Base-by-base conservation (phyloP, 345 rosid genomes). In the Geranium brycei region DNA sequence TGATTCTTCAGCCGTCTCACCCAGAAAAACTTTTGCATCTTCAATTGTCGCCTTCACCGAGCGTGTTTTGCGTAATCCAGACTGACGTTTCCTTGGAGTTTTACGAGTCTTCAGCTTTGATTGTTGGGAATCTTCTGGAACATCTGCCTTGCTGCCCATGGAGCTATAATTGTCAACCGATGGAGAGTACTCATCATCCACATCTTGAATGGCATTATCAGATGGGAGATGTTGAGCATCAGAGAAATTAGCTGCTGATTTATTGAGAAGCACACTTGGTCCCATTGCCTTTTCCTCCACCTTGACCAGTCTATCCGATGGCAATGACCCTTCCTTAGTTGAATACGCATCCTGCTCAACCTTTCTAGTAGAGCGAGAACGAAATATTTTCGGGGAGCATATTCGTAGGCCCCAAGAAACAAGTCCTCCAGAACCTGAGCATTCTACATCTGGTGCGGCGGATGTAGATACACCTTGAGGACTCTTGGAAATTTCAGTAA, bases 351-450 rank as follows among this genome's bases (percentile, higher is more conserved):
- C 78, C 66, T 53, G 65, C 57, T 72, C 79, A 58, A 62, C 71
- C 78, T 41, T 80, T 84, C 80, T 83, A 41, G 71, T 72, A 15
- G 98, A 95, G 40, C 95, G 84, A 47, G 80, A 73, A 68, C 81
- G 78, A 67, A 85, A 73, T 76, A 78, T 72, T 72, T 82, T 81
- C 15, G 88, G 72, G 62, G 83, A 77, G 66, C 87, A 78, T 76
- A 72, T 88, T n/a, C 74, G 87, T 17, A 87, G 72, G 41, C 5
- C 41, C 80, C 83, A 83, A 57, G 98, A 87, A 58, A 76, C 64
- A 31, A 16, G 76, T 61, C 85, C 77, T 62, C 68, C 74, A 74
- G 83, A 79, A 40, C 69, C 80, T 62, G 82, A 76, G 70, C 70
- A 62, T 60, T 75, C 71, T 31, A 66, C 57, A 65, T 78, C 72